These are phyloP conservation scores for Penicillium sp. DNA, from an alignment of 2,329 filamentous ascomycete species.

Conservation along the genomic window DNA sequence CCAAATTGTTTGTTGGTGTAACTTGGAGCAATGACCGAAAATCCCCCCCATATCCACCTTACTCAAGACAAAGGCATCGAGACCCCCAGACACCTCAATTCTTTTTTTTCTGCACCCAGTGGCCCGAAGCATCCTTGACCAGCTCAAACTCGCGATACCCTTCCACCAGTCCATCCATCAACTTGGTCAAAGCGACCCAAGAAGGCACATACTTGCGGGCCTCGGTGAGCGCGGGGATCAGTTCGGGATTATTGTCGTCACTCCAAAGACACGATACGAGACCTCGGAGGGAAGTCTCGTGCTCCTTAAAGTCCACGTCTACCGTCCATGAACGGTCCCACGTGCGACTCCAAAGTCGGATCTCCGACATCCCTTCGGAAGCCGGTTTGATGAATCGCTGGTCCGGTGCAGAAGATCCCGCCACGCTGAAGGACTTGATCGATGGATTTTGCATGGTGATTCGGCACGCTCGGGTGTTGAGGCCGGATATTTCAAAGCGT, in stretches of 20 bases:
- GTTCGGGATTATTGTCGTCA: slow-evolving; percentile 66
- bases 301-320: slow-evolving; percentile 53
- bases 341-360: slow-evolving; percentile 75
- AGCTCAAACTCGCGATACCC: slow-evolving; percentile 64
- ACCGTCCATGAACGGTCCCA: slow-evolving; percentile 74
- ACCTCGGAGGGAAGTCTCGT: slow-evolving; percentile 48
- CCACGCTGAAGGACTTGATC: slow-evolving; percentile 59
- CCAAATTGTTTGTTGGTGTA: too few species aligned
- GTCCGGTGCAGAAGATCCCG: slow-evolving; percentile 53
- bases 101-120: neutral
- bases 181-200: slow-evolving; percentile 75
- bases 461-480: slow-evolving; percentile 73
- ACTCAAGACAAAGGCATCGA: too few species aligned
- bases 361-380: slow-evolving; percentile 57
- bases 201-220: slow-evolving; percentile 65
- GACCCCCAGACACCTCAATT: neutral
- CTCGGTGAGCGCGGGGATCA: slow-evolving; percentile 81
- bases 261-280: slow-evolving; percentile 77
- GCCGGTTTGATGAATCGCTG: slow-evolving; percentile 63
- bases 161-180: slow-evolving; percentile 72
- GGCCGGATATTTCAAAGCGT: slow-evolving; percentile 60
- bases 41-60: too few species aligned
- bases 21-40: too few species aligned
- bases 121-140: slow-evolving; percentile 2
- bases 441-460: slow-evolving; percentile 62